A percentile compares a stretch with the other conserved stretches of the same genome.
These are phyloP conservation scores for Cercospora sp. DNA, from an alignment of 2,329 filamentous ascomycete genomes.

Conservation along the genomic window DNA sequence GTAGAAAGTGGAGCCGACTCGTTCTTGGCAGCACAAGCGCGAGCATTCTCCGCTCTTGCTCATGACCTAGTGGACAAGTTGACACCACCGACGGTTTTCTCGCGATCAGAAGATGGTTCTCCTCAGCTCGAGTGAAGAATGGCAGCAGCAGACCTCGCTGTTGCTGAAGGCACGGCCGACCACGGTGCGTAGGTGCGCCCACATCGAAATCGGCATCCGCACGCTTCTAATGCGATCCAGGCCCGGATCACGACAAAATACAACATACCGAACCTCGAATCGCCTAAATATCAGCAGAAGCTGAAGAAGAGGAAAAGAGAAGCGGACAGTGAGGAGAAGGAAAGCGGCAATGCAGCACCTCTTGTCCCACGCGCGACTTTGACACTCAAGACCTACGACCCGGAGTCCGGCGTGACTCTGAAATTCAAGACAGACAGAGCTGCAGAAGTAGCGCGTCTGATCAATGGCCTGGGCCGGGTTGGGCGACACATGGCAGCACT, in stretches of 20 bases:
- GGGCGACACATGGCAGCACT: slow-evolving; percentile 62
- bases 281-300: slow-evolving; percentile 36
- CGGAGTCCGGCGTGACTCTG: slow-evolving; percentile 74
- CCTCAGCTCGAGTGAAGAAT: slow-evolving; percentile 80
- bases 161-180: slow-evolving; percentile 83
- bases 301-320: slow-evolving; percentile 31
- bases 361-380: slow-evolving; percentile 67
- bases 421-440: slow-evolving; percentile 92
- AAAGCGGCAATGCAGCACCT: slow-evolving; percentile 31
- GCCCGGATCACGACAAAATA: slow-evolving; percentile 92
- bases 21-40: not conserved
- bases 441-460: slow-evolving; percentile 80
- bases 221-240: slow-evolving; percentile 48
- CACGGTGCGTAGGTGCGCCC: slow-evolving; percentile 60
- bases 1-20: slow-evolving; percentile 6
- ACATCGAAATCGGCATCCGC: not conserved
- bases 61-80: not conserved
- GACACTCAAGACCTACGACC: slow-evolving; percentile 86
- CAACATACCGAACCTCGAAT: slow-evolving; percentile 56
- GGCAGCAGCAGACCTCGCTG: slow-evolving; percentile 82
- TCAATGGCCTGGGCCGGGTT: slow-evolving; percentile 73
- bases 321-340: slow-evolving; percentile 28
- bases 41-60: slow-evolving; percentile 1
- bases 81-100: not conserved
- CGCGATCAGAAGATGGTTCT: slow-evolving; percentile 63